Evolutionary conservation across 2,329 filamentous ascomycete genomes (phyloP).

Genomic region (Trichoderma afroharzianum): DNA sequence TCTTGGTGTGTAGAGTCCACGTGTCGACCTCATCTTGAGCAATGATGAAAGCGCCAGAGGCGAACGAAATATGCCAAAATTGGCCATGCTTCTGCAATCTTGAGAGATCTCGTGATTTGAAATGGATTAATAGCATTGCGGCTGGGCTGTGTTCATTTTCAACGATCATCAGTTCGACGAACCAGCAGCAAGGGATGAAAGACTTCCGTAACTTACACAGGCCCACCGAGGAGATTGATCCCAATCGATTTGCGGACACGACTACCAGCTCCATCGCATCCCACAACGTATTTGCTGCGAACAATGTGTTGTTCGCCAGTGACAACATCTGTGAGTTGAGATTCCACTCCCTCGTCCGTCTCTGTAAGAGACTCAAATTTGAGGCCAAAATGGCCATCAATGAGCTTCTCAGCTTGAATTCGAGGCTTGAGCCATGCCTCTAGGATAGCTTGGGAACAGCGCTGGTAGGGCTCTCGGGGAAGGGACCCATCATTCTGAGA

Average conservation of each 20-base stretch:
- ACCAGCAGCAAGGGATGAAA: background rate
- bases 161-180: background rate
- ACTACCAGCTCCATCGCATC: constrained; percentile 6
- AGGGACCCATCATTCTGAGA: background rate
- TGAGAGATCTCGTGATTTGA: constrained; percentile 1
- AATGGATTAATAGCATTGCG: background rate
- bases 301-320: constrained; percentile 5
- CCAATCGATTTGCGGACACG: background rate
- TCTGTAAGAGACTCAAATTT: constrained; percentile 1
- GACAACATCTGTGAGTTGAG: background rate
- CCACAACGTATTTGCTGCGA: constrained; percentile 1
- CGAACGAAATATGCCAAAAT: background rate
- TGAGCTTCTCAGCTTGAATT: background rate
- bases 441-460: background rate
- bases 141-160: background rate
- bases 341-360: constrained; percentile 5
- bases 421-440: constrained; percentile 9
- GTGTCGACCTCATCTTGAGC: background rate
- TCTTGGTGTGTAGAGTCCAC: background rate
- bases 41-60: background rate
- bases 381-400: constrained; percentile 1
- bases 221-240: constrained; percentile 2
- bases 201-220: background rate
- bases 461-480: constrained; percentile 6
- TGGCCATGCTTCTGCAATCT: background rate